Evolutionary conservation across 2,329 filamentous ascomycete species (phyloP), one percentile per base, ranked within the genome.

Genomic region (Pseudocercospora cruenta): DNA sequence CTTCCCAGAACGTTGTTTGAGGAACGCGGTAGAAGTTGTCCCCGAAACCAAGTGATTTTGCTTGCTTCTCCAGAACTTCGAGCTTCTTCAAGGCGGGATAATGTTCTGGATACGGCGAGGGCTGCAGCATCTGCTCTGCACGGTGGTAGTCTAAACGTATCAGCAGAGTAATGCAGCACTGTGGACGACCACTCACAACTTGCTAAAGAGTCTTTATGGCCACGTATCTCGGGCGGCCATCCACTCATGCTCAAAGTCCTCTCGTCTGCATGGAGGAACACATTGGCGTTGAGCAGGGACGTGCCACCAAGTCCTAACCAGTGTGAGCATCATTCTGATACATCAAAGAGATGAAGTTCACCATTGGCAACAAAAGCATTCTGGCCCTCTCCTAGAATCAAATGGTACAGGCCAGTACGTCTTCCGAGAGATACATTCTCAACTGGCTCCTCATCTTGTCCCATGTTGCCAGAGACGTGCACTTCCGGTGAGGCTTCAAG

Each of bases 251-350:
- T 74, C 63, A 91, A 76, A 0, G 86, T 86, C 3, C 81, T 80
- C 14, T 83, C 74, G 63, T 90, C 87, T 2, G 87, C 84, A 69
- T 86, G 82, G 16, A 90, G 78, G 70, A 89, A 91, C 1, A 91
- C 85, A 71, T 90, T 90, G 9, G 88, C 87, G 68, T 91, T 91
- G 47, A 91, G 83, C 28, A 91, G 75, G 74, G 87, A 89, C 1
- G 87, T 89, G 9, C 88, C 88, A 10, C 88, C 89, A 31, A 91
- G 84, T 26, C 51, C 51, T 55, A 8, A 4, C 3, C 19, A n/a
- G 1, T 6, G 51, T 55, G 19, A 55, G 51, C 2, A 19, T 55
- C 28, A 22, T 22, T n/a, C 22, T 2, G 51, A 24, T 5, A 6
- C 14, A 26, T 21, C 21, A 2, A n/a, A 26, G 51, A 26, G 22